Percentiles rank a stretch among this genome's conserved stretches.
Conservation (phyloP, 2,329 filamentous ascomycete genomes). For the Eurotiales sp. region DNA sequence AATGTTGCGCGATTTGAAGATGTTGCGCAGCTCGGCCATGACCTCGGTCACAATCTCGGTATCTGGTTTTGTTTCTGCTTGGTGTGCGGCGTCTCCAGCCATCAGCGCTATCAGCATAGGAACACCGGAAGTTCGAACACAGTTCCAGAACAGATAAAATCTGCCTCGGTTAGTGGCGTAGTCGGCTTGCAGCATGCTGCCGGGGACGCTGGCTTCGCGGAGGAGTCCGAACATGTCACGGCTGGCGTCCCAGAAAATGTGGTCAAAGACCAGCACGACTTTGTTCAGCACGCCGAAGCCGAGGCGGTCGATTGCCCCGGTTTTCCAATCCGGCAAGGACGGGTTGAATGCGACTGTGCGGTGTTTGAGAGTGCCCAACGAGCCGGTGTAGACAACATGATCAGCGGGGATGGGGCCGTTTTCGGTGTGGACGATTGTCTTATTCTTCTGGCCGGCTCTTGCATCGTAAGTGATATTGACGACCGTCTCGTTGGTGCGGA, state of each 20-base stretch:
- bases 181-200: constrained; percentile 73
- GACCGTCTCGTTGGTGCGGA: constrained; percentile 70
- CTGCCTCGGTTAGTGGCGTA: constrained; percentile 78
- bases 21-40: constrained; percentile 68
- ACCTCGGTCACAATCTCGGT: constrained; percentile 76
- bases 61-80: constrained; percentile 75
- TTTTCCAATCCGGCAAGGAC: constrained; percentile 82
- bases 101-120: constrained; percentile 88
- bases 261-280: constrained; percentile 82
- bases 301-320: constrained; percentile 71
- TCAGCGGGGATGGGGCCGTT: constrained; percentile 82
- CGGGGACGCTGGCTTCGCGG: constrained; percentile 64
- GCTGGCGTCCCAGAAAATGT: constrained; percentile 84
- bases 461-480: constrained; percentile 65
- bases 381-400: constrained; percentile 83
- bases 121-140: constrained; percentile 80
- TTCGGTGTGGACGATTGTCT: constrained; percentile 67
- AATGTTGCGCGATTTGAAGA: constrained; percentile 64
- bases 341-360: constrained; percentile 80
- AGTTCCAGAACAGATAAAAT: constrained; percentile 98
- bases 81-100: constrained; percentile 89
- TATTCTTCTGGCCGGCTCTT: constrained; percentile 35
- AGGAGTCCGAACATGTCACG: constrained; percentile 93
- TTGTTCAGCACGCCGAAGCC: constrained; percentile 96
- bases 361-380: constrained; percentile 85